These are phyloP conservation scores for Chondrostereum purpureum DNA, from an alignment of 1,284 basidiomycete species.

Conservation along the genomic window DNA sequence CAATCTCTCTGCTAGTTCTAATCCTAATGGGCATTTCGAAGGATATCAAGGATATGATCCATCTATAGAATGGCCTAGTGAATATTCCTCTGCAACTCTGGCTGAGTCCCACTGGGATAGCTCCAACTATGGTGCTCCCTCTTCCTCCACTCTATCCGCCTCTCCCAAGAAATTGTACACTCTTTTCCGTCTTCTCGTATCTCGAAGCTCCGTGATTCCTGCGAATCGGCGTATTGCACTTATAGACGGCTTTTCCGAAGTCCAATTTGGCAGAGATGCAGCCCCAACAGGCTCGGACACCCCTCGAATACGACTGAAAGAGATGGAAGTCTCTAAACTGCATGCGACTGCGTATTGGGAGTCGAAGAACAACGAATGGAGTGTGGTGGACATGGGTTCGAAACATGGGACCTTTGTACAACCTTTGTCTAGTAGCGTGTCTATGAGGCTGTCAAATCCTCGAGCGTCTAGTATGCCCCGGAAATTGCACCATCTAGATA, in stretches of 20 bases:
- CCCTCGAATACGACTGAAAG: slow-evolving; percentile 67
- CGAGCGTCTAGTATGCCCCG: slow-evolving; percentile 63
- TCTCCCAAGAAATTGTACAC: slow-evolving; percentile 3
- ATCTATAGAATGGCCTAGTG: slow-evolving; percentile 53
- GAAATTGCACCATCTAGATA: slow-evolving; percentile 54
- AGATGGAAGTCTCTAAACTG: slow-evolving; percentile 75
- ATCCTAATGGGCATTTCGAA: too few relatives aligned
- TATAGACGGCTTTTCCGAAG: slow-evolving; percentile 55
- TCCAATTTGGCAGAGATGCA: slow-evolving; percentile 65
- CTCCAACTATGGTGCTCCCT: too few relatives aligned
- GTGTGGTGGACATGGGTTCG: slow-evolving; percentile 75
- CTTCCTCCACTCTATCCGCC: neutral
- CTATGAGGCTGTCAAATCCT: slow-evolving; percentile 52
- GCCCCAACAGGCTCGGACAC: slow-evolving; percentile 39
- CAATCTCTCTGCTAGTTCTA: slow-evolving; percentile 6
- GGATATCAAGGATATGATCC: slow-evolving; percentile 36
- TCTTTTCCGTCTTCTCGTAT: slow-evolving; percentile 52
- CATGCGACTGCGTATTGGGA: slow-evolving; percentile 75
- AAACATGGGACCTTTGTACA: slow-evolving; percentile 69
- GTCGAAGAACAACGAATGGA: slow-evolving; percentile 48
- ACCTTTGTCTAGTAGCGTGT: slow-evolving; percentile 22
- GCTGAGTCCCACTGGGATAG: too few relatives aligned
- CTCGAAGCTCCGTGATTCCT: slow-evolving; percentile 45
- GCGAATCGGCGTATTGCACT: slow-evolving; percentile 45
- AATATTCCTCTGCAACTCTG: too few relatives aligned